Evolutionary conservation across 2,329 filamentous ascomycete species (phyloP).

Genomic region (Achaetomium macrosporum): DNA sequence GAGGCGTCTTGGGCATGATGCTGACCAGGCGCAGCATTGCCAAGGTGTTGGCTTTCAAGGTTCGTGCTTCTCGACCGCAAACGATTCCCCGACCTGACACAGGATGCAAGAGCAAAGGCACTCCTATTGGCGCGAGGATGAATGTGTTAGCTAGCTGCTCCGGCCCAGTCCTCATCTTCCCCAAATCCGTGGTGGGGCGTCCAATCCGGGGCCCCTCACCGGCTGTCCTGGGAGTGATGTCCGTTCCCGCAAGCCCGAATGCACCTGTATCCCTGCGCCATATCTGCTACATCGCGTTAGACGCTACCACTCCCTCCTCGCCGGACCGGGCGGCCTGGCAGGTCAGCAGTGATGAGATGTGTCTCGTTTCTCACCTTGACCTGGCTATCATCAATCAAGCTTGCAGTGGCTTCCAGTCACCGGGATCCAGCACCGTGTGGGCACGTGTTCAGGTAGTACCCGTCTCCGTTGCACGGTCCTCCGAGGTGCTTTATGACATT

Average conservation of each 20-base stretch:
- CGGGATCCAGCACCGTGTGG: background rate
- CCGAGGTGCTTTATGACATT: no score
- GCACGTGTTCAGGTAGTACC: slow-evolving; percentile 4
- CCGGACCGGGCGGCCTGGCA: no score
- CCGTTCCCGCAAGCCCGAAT: slow-evolving; percentile 14
- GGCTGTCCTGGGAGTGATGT: background rate
- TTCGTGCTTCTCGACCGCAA: background rate
- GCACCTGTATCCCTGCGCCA: slow-evolving; percentile 6
- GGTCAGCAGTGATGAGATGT: no score
- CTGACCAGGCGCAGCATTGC: slow-evolving; percentile 5
- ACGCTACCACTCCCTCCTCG: no score
- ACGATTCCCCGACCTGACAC: background rate
- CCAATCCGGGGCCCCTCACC: slow-evolving; percentile 4
- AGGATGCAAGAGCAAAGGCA: background rate
- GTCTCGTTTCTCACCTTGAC: no score
- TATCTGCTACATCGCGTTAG: background rate
- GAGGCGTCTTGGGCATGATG: slow-evolving; percentile 9
- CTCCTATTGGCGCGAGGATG: background rate
- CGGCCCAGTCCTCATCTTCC: background rate
- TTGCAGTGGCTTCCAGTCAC: no score
- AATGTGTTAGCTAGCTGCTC: no score
- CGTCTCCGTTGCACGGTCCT: background rate
- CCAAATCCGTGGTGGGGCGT: background rate
- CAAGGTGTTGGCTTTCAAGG: background rate
- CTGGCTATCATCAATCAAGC: no score